phyloP scores from a whole-genome alignment of 768 basidiomycete genomes.

The Amanita jacksonii region DNA sequence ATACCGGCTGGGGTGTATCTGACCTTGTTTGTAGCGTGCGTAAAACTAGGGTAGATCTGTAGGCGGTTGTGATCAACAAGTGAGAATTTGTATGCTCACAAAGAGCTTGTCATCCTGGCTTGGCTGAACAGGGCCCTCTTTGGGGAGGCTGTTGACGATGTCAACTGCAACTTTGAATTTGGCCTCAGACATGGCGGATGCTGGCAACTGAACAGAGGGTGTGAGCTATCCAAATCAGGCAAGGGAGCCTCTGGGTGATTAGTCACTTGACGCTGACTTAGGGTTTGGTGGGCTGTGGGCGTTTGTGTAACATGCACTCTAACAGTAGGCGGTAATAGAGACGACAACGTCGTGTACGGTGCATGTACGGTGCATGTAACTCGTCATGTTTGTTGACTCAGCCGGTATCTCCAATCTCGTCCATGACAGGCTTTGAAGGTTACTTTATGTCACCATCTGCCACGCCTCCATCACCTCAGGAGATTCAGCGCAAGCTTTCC shows the following conservation, averaged over 20 bases:
- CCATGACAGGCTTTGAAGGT: neutral
- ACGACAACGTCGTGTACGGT: neutral
- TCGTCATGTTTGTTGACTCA: too few relatives aligned
- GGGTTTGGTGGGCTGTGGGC: too few relatives aligned
- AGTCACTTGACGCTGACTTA: conserved; percentile 4
- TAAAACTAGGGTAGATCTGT: conserved; percentile 60
- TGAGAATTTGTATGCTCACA: too few relatives aligned
- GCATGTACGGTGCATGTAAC: neutral
- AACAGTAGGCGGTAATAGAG: neutral
- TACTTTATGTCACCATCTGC: conserved; percentile 29
- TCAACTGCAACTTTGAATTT: conserved; percentile 70
- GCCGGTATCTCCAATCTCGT: too few relatives aligned
- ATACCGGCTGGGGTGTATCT: neutral
- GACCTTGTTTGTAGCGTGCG: conserved; percentile 88
- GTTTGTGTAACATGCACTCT: conserved; percentile 1
- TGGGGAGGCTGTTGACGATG: conserved; percentile 61
- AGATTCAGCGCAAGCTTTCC: conserved; percentile 80
- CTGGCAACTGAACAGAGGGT: conserved; percentile 8
- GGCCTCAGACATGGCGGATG: conserved; percentile 47
- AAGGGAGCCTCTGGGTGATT: neutral
- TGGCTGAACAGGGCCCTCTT: conserved; percentile 76
- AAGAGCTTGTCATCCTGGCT: too few relatives aligned
- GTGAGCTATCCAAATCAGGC: conserved; percentile 12
- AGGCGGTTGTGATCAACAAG: too few relatives aligned
- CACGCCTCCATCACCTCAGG: conserved; percentile 75